Evolutionary conservation across 371 early-diverging fungal species (phyloP).

Genomic region (Enterospora canceri): DNA sequence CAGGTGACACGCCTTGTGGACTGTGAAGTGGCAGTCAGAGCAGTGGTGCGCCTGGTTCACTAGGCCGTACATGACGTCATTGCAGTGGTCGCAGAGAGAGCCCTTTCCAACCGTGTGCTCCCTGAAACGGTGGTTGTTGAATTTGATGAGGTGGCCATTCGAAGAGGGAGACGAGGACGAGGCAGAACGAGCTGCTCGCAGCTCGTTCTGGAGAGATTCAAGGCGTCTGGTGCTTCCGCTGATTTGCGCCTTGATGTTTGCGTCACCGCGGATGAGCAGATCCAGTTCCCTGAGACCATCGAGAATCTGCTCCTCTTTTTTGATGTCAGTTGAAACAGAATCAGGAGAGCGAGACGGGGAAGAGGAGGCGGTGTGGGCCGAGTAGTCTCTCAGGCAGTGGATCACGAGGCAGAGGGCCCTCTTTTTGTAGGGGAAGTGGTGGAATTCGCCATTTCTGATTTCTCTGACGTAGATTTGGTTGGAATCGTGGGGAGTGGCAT

Average conservation of each 20-base stretch:
- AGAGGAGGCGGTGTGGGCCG: constrained; percentile 12
- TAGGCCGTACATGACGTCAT: constrained; percentile 41
- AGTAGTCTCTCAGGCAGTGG: constrained; percentile 42
- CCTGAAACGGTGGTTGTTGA: constrained; percentile 49
- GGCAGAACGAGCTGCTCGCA: constrained; percentile 31
- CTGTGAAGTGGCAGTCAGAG: constrained; percentile 50
- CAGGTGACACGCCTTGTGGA: constrained; percentile 53
- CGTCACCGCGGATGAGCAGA: constrained; percentile 18
- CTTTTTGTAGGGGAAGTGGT: constrained; percentile 34
- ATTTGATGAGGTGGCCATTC: constrained; percentile 25
- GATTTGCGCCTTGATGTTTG: constrained; percentile 40
- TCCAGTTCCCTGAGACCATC: constrained; percentile 49
- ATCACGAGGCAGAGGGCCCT: constrained; percentile 35
- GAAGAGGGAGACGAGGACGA: not conserved
- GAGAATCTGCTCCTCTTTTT: constrained; percentile 48
- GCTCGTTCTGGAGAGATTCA: constrained; percentile 36
- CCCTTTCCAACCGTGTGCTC: constrained; percentile 36
- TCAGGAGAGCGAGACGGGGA: constrained; percentile 27
- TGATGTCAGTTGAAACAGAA: constrained; percentile 41
- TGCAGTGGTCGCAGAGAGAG: constrained; percentile 45
- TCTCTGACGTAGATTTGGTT: constrained; percentile 29
- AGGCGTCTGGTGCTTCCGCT: constrained; percentile 50
- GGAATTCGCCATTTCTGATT: constrained; percentile 40
- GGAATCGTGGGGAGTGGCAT: not conserved
- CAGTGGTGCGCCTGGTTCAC: constrained; percentile 48